Percentiles rank a stretch among this genome's conserved stretches.
These are phyloP conservation scores for Pleurotus platypus DNA, from an alignment of 768 basidiomycete species.

Conservation along the genomic window DNA sequence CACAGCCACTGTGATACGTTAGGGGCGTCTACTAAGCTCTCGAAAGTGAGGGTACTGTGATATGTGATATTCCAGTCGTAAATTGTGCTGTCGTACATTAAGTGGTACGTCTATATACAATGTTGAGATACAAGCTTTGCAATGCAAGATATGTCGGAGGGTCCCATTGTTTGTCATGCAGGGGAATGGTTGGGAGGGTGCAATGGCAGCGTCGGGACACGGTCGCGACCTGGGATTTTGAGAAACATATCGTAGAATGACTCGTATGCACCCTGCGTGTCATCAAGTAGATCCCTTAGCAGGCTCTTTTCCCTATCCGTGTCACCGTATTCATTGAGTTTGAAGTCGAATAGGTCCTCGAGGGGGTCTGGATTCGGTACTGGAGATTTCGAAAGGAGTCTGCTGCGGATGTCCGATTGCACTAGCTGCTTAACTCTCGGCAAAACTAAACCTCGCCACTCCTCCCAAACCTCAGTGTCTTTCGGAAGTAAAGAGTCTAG, in stretches of 20 bases:
- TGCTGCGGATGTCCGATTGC: neutral
- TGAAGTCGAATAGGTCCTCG: neutral
- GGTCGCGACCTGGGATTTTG: too few relatives aligned
- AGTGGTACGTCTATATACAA: too few relatives aligned
- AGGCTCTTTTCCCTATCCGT: neutral
- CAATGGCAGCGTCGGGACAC: too few relatives aligned
- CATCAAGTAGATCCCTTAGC: neutral
- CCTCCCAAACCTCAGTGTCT: slow-evolving; percentile 1
- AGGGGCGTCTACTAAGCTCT: neutral
- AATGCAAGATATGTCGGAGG: too few relatives aligned
- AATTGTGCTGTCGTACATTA: too few relatives aligned
- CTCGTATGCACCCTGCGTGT: slow-evolving; percentile 3
- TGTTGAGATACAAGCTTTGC: too few relatives aligned
- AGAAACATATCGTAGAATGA: slow-evolving; percentile 3
- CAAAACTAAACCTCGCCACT: neutral
- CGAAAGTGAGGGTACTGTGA: too few relatives aligned
- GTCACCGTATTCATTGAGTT: neutral
- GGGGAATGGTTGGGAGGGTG: too few relatives aligned
- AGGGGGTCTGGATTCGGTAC: neutral
- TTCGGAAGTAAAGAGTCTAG: slow-evolving; percentile 5
- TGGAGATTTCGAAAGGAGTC: neutral
- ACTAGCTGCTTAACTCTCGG: neutral
- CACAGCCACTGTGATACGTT: neutral
- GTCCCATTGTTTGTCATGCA: too few relatives aligned
- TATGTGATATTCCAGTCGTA: too few relatives aligned